Conservation (phyloP, 805 yeast species). For the Metschnikowia lunata region DNA sequence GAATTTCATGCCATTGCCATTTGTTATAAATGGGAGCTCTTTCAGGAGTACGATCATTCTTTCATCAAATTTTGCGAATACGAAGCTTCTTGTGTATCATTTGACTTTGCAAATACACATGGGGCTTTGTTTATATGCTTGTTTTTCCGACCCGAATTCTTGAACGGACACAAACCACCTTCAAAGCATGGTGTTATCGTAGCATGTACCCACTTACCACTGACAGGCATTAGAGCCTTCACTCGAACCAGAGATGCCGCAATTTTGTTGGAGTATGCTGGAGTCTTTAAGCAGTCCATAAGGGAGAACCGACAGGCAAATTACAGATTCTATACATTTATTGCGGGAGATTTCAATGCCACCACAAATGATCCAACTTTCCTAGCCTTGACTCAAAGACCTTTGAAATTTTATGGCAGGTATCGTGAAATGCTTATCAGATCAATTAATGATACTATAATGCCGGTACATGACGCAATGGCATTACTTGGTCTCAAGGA, state of each 20-base stretch:
- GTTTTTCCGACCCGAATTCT: not conserved
- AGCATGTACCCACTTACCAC: constrained; percentile 4
- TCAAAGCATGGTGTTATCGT: constrained; percentile 2
- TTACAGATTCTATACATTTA: constrained; percentile 2
- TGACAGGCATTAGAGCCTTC: not conserved
- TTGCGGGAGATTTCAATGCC: constrained; percentile 7
- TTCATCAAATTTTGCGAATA: not conserved
- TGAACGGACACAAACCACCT: constrained; percentile 2
- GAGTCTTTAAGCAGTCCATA: not conserved
- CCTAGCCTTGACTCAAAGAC: constrained; percentile 2
- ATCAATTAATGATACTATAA: not conserved
- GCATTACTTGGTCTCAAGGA: not conserved
- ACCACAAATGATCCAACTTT: constrained; percentile 3
- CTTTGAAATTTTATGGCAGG: constrained; percentile 1
- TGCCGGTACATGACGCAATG: no score
- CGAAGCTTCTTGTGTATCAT: not conserved
- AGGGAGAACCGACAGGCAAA: not conserved
- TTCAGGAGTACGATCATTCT: not conserved
- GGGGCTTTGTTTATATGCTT: constrained; percentile 3
- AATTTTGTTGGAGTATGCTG: not conserved
- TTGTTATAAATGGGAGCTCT: constrained; percentile 1
- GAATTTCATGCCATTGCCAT: constrained; percentile 3
- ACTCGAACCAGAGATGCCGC: not conserved
- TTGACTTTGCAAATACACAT: not conserved
- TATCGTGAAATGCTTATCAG: constrained; percentile 1